A percentile compares a stretch with the other conserved stretches of the same genome.
phyloP scores from a whole-genome alignment of 768 basidiomycete genomes.

The Brasilioporus rufonigricans region DNA sequence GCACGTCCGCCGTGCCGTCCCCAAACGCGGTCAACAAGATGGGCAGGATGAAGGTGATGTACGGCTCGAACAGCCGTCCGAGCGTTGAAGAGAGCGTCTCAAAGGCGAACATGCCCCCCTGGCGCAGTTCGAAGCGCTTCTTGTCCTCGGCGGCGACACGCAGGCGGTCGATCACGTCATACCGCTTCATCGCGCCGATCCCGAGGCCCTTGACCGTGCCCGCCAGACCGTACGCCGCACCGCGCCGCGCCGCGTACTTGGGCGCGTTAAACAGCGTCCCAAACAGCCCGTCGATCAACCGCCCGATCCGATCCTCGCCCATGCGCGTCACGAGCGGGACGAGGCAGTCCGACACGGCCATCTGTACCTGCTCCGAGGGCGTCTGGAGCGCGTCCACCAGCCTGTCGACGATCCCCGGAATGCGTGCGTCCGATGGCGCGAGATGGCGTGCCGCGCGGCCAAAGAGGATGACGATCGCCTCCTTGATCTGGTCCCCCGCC shows the following conservation, averaged over 20 bases:
- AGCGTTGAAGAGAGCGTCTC: constrained; percentile 87
- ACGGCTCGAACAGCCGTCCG: constrained; percentile 91
- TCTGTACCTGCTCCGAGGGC: constrained; percentile 93
- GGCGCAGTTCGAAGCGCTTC: constrained; percentile 79
- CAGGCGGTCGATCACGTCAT: constrained; percentile 71
- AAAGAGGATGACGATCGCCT: constrained; percentile 92
- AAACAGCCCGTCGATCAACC: constrained; percentile 75
- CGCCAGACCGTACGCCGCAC: constrained; percentile 94
- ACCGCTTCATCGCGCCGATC: constrained; percentile 80
- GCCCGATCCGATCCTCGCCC: constrained; percentile 38
- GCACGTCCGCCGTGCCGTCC: constrained; percentile 80
- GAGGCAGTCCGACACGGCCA: constrained; percentile 94
- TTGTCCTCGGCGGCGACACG: constrained; percentile 83
- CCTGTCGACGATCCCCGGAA: constrained; percentile 79
- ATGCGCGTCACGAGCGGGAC: constrained; percentile 80
- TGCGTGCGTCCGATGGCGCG: constrained; percentile 68
- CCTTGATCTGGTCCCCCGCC: constrained; percentile 84
- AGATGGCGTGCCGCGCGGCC: constrained; percentile 91
- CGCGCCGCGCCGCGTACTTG: constrained; percentile 94
- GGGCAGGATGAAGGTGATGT: constrained; percentile 81
- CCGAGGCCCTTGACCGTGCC: constrained; percentile 93
- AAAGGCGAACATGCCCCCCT: constrained; percentile 93
- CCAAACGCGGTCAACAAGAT: constrained; percentile 83
- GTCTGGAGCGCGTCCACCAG: constrained; percentile 89
- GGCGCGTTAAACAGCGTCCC: constrained; percentile 71